phyloP scores from a whole-genome alignment of 2,329 filamentous ascomycete species.

The Aspergillus jensenii region DNA sequence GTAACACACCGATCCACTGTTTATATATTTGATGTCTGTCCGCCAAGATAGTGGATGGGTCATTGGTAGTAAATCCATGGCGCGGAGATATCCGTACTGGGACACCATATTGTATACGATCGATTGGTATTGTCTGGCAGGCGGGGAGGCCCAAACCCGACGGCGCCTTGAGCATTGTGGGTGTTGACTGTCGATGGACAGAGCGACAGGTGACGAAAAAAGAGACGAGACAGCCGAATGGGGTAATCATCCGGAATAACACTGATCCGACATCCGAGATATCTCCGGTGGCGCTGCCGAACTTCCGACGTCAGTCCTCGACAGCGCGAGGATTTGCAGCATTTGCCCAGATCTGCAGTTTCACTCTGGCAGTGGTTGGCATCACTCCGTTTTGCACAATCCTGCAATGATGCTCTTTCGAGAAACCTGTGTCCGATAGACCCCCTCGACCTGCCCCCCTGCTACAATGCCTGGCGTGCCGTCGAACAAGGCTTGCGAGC shows the following conservation, averaged over 20 bases:
- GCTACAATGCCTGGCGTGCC: slow-evolving; percentile 39
- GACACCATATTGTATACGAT: neutral
- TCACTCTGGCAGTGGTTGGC: neutral
- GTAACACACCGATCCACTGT: slow-evolving; percentile 28
- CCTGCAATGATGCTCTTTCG: neutral
- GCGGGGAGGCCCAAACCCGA: too few species aligned
- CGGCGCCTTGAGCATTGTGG: neutral
- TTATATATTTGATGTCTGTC: slow-evolving; percentile 28
- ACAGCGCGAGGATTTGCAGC: neutral
- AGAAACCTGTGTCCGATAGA: neutral
- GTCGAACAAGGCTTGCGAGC: slow-evolving; percentile 41
- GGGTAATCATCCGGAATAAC: neutral
- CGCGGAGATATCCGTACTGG: neutral
- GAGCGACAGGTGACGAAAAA: neutral
- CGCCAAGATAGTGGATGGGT: slow-evolving; percentile 10
- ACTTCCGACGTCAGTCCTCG: neutral
- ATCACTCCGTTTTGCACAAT: neutral
- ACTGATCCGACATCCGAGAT: neutral
- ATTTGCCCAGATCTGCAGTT: neutral
- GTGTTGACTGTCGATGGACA: neutral
- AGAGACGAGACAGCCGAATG: neutral
- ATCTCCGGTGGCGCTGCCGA: neutral
- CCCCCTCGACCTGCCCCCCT: neutral
- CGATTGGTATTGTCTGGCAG: too few species aligned
- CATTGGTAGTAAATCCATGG: neutral